phyloP scores from a whole-genome alignment of 345 rosid species.

The Sonneratia caseolaris region DNA sequence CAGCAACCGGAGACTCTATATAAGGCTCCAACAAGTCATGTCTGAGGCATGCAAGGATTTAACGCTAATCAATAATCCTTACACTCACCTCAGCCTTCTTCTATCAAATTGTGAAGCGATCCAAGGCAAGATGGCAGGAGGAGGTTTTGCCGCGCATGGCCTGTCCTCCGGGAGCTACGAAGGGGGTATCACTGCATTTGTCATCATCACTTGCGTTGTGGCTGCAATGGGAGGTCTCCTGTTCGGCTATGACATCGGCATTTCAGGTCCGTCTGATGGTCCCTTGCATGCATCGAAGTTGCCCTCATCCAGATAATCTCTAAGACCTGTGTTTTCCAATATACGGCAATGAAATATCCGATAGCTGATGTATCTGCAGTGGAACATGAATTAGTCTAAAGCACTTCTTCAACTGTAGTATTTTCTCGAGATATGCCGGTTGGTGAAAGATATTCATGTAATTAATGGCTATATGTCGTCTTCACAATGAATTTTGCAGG shows the following conservation, averaged over 20 bases:
- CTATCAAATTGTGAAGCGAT: too few relatives aligned
- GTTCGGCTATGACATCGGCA: slow-evolving; percentile 4
- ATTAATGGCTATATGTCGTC: not conserved
- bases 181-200: not conserved
- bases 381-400: too few relatives aligned
- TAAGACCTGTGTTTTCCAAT: too few relatives aligned
- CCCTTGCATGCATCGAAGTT: slow-evolving; percentile 11
- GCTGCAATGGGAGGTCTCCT: slow-evolving; percentile 3
- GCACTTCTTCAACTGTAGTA: too few relatives aligned
- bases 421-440: too few relatives aligned
- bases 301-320: slow-evolving; percentile 17
- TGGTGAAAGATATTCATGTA: not conserved
- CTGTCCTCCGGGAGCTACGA: not conserved
- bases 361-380: too few relatives aligned
- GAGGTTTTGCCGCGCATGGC: not conserved
- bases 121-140: slow-evolving; percentile 1
- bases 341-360: too few relatives aligned
- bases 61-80: not conserved
- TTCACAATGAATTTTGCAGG: slow-evolving; percentile 34
- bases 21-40: not conserved
- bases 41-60: not conserved
- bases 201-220: slow-evolving; percentile 3
- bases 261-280: not conserved
- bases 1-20: not conserved
- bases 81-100: too few relatives aligned